These are phyloP conservation scores for Ramalina intermedia DNA, from an alignment of 495 filamentous ascomycete species.

Conservation along the genomic window DNA sequence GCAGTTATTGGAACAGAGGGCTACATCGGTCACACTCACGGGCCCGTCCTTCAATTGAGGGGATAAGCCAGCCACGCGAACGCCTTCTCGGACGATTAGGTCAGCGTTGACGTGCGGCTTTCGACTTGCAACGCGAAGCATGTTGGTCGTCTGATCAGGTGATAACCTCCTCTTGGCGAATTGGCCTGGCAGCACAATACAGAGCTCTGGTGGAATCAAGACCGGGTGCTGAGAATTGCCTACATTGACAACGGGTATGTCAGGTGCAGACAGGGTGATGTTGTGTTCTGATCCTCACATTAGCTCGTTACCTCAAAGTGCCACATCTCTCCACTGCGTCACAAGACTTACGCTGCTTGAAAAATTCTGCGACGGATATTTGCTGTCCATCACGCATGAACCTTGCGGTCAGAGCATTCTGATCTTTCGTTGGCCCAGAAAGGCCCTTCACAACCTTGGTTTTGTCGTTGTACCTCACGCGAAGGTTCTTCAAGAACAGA, in stretches of 20 bases:
- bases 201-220: conserved; percentile 55
- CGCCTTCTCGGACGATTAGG: conserved; percentile 46
- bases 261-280: neutral
- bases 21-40: too few species aligned
- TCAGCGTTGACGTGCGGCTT: conserved; percentile 47
- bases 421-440: too few species aligned
- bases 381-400: too few species aligned
- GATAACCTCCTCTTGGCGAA: conserved; percentile 38
- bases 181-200: conserved; percentile 53
- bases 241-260: conserved; percentile 38
- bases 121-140: conserved; percentile 59
- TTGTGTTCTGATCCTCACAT: neutral
- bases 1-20: too few species aligned
- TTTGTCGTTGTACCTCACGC: too few species aligned
- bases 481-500: too few species aligned
- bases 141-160: conserved; percentile 40
- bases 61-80: conserved; percentile 35
- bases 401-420: too few species aligned
- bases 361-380: too few species aligned
- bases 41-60: too few species aligned
- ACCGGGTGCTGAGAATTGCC: conserved; percentile 41
- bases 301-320: neutral
- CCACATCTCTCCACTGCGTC: too few species aligned
- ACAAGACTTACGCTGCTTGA: too few species aligned
- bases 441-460: too few species aligned